These are phyloP conservation scores for Carex cristatella DNA, from an alignment of 176 grass and related monocot genomes.

Conservation along the genomic window DNA sequence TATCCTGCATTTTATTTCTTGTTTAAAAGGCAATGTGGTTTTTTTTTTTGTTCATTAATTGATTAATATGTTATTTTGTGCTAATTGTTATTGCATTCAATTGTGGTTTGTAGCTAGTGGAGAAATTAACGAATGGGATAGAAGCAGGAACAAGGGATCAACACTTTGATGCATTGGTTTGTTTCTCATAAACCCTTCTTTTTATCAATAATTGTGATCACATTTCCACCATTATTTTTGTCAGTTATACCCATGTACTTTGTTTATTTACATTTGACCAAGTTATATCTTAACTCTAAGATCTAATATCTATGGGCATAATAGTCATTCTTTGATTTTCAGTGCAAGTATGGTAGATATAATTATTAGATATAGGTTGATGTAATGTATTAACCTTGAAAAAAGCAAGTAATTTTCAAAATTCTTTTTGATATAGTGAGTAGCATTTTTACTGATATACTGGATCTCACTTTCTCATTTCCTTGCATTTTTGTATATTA, in stretches of 20 bases:
- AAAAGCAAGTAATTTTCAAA: too few species aligned
- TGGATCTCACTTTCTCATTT: not conserved
- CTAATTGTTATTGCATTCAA: not conserved
- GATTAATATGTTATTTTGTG: not conserved
- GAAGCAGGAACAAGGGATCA: conserved; percentile 30
- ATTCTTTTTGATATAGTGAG: too few species aligned
- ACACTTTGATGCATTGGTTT: conserved; percentile 37
- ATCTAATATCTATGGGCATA: too few species aligned
- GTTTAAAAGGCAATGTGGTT: not conserved
- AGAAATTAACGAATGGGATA: conserved; percentile 34
- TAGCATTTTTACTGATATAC: too few species aligned
- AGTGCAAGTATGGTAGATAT: too few species aligned
- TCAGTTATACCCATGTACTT: not conserved
- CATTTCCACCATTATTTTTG: not conserved
- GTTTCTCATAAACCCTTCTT: not conserved
- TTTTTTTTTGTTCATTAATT: not conserved
- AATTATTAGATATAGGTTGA: too few species aligned
- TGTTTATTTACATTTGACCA: not conserved
- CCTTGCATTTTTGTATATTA: not conserved
- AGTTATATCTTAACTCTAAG: not conserved
- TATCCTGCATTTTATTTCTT: not conserved
- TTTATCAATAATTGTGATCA: not conserved
- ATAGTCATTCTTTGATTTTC: too few species aligned
- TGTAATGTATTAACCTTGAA: too few species aligned
- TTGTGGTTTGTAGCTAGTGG: conserved; percentile 27